phyloP scores from a whole-genome alignment of 768 basidiomycete species.

The Boletus rubescentipes region DNA sequence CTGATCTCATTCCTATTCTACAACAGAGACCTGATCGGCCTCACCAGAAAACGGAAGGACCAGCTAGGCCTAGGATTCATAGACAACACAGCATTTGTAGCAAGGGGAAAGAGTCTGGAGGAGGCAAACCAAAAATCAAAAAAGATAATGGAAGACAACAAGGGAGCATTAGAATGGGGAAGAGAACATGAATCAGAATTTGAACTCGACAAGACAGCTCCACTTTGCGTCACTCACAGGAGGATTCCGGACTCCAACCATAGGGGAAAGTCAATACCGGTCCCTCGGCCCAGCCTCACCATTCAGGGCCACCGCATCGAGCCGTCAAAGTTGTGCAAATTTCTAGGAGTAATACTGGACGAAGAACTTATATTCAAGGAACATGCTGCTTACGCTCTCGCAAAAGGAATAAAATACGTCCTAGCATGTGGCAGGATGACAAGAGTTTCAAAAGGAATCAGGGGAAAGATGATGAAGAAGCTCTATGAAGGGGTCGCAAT shows the following conservation, averaged over 20 bases:
- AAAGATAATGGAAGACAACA: neutral
- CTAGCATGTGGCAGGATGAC: neutral
- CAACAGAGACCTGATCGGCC: slow-evolving; percentile 24
- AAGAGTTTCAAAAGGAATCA: neutral
- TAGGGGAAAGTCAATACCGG: neutral
- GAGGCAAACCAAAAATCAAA: neutral
- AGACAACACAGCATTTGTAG: neutral
- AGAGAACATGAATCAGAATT: neutral
- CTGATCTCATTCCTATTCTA: slow-evolving; percentile 28
- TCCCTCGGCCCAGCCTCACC: neutral
- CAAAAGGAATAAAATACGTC: neutral
- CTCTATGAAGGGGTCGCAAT: neutral
- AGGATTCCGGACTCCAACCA: neutral
- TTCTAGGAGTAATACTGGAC: neutral
- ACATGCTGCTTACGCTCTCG: neutral
- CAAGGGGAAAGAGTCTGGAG: neutral
- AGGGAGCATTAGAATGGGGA: neutral
- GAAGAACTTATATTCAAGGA: neutral
- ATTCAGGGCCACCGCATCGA: neutral
- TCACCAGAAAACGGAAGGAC: neutral
- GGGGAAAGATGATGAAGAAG: neutral
- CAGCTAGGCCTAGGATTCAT: slow-evolving; percentile 5
- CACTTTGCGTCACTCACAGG: neutral
- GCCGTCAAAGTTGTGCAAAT: neutral
- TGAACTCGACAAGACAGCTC: no score